Conservation (phyloP, 2,329 filamentous ascomycete species). For the Colletotrichum sp. region DNA sequence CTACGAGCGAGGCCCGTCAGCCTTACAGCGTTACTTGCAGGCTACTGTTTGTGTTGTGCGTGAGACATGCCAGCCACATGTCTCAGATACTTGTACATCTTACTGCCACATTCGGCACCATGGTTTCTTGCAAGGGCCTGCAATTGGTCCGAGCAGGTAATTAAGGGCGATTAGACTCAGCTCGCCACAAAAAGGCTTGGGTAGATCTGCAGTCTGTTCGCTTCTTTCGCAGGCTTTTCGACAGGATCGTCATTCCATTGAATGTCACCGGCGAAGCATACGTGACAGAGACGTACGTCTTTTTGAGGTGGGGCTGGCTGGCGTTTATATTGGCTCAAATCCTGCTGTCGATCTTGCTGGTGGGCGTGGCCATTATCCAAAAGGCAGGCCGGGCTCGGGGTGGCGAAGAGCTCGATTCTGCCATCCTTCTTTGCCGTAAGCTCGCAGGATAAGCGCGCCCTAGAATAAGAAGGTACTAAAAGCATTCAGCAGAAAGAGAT, state of each 20-base stretch:
- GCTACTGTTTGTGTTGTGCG: background rate
- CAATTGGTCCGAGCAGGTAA: accelerated
- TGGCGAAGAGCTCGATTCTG: slow-evolving; percentile 20
- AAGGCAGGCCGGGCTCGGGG: slow-evolving; percentile 11
- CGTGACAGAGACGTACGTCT: slow-evolving; percentile 6
- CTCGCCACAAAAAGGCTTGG: background rate
- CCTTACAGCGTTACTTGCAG: background rate
- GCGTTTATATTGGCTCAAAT: slow-evolving; percentile 20
- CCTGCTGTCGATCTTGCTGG: slow-evolving; percentile 9
- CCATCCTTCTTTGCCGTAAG: background rate
- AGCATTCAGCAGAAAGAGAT: background rate
- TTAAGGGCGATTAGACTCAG: background rate
- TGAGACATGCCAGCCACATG: background rate
- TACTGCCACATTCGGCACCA: background rate
- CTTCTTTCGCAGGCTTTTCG: accelerated
- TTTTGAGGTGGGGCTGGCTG: slow-evolving; percentile 23
- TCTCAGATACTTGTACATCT: background rate
- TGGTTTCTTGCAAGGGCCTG: accelerated
- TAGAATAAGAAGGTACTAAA: background rate
- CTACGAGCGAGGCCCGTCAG: accelerated
- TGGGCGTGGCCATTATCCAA: slow-evolving; percentile 10
- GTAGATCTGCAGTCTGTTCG: background rate
- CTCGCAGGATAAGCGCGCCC: background rate
- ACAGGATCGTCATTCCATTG: no score
- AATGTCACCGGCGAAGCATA: background rate